A percentile compares a stretch with the other conserved stretches of the same genome.
These are phyloP conservation scores for Suhomyces anneliseae DNA, from an alignment of 1,139 yeast genomes.

Conservation along the genomic window DNA sequence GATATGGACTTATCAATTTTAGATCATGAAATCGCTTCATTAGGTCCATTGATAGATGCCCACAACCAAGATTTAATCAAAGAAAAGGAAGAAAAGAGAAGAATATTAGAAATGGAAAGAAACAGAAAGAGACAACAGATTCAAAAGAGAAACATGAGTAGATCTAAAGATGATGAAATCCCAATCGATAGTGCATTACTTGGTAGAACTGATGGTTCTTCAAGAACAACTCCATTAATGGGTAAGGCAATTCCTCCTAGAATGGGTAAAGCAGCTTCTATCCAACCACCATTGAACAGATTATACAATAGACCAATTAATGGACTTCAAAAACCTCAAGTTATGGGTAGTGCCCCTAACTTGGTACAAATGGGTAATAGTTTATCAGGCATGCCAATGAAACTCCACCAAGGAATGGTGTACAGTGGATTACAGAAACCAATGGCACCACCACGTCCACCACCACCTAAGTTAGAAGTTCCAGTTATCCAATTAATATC, in stretches of 20 bases:
- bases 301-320: slow-evolving; percentile 24
- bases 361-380: slow-evolving; percentile 6
- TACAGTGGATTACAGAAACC: slow-evolving; percentile 14
- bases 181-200: slow-evolving; percentile 3
- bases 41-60: slow-evolving; percentile 41
- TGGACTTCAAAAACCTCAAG: slow-evolving; percentile 15
- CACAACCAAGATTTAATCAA: slow-evolving; percentile 31
- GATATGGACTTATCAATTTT: slow-evolving; percentile 32
- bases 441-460: slow-evolving; percentile 27
- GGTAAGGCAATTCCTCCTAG: slow-evolving; percentile 41
- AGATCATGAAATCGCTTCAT: slow-evolving; percentile 43
- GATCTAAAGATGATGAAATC: slow-evolving; percentile 4
- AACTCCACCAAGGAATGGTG: slow-evolving; percentile 17
- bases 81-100: slow-evolving; percentile 25
- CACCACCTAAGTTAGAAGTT: slow-evolving; percentile 42
- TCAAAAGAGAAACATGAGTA: slow-evolving; percentile 7
- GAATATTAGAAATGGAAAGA: slow-evolving; percentile 25
- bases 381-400: slow-evolving; percentile 16
- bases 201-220: neutral
- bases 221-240: slow-evolving; percentile 34
- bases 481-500: slow-evolving; percentile 30
- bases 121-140: slow-evolving; percentile 20
- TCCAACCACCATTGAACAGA: slow-evolving; percentile 47
- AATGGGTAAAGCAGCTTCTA: slow-evolving; percentile 50
- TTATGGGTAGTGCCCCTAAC: slow-evolving; percentile 23